These are phyloP conservation scores for Russula griseocarnosa DNA, from an alignment of 768 basidiomycete species.

Conservation along the genomic window DNA sequence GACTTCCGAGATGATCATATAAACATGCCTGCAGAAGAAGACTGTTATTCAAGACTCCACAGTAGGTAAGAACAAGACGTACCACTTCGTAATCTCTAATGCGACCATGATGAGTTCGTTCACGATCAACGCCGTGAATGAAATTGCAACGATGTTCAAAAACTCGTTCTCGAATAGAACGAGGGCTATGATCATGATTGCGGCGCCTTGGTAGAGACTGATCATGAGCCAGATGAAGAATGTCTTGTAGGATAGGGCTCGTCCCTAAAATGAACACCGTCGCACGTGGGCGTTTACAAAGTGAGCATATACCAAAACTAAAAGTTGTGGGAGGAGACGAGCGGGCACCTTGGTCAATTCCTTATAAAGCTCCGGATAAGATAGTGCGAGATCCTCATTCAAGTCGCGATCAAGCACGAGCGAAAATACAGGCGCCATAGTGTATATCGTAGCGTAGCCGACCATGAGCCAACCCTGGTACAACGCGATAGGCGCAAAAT, in stretches of 20 bases:
- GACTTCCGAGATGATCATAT: conserved; percentile 91
- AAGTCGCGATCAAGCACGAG: conserved; percentile 94
- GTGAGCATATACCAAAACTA: background rate
- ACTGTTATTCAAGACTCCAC: background rate
- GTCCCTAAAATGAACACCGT: conserved; percentile 54
- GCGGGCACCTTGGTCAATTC: conserved; percentile 83
- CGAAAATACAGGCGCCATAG: conserved; percentile 98
- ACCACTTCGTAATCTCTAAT: conserved; percentile 97
- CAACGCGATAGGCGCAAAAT: conserved; percentile 92
- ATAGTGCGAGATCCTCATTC: conserved; percentile 87
- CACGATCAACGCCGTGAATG: conserved; percentile 90
- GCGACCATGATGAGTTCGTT: conserved; percentile 99
- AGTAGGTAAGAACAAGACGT: background rate
- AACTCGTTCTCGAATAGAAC: conserved; percentile 97
- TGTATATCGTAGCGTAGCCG: conserved; percentile 93
- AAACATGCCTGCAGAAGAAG: conserved; percentile 64
- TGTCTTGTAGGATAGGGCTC: conserved; percentile 92
- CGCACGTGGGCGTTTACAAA: background rate
- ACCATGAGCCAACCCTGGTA: conserved; percentile 99
- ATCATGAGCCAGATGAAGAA: conserved; percentile 99
- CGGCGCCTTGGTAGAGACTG: conserved; percentile 95
- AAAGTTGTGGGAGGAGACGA: background rate
- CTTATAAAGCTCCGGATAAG: conserved; percentile 98
- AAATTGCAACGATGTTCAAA: conserved; percentile 96
- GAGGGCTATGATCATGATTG: conserved; percentile 98